Conservation (phyloP, 345 rosid species). For the Syzygium aqueum region DNA sequence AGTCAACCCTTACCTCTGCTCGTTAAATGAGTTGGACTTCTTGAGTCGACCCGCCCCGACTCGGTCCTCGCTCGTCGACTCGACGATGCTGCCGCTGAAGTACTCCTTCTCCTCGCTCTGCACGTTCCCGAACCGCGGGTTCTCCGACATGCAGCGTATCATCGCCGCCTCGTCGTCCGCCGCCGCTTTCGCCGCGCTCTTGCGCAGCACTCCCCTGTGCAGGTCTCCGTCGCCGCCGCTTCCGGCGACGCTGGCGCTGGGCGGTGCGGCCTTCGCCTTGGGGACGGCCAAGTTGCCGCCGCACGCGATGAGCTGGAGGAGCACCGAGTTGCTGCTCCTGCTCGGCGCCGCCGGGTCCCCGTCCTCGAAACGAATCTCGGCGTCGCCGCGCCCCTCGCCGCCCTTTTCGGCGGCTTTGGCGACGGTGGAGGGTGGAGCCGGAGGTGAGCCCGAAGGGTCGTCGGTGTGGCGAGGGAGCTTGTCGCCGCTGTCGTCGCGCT, state of each 20-base stretch:
- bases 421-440: not conserved
- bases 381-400: not conserved
- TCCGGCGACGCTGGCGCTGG: not conserved
- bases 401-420: not conserved
- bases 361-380: not conserved
- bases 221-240: conserved; percentile 16
- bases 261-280: conserved; percentile 21
- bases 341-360: not conserved
- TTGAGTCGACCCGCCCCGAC: conserved; percentile 26
- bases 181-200: conserved; percentile 24
- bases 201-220: conserved; percentile 42
- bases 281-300: conserved; percentile 57
- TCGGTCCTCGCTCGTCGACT: conserved; percentile 45
- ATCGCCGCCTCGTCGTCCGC: conserved; percentile 40
- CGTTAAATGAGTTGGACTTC: conserved; percentile 78
- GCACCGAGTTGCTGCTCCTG: conserved; percentile 3
- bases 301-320: conserved; percentile 44
- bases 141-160: conserved; percentile 77
- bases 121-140: conserved; percentile 82
- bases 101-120: conserved; percentile 81
- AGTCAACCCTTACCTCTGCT: conserved; percentile 39
- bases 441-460: not conserved
- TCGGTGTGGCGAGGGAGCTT: conserved; percentile 2
- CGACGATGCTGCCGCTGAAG: conserved; percentile 83
- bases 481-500: not conserved